Evolutionary conservation across 2,329 filamentous ascomycete genomes (phyloP).

Genomic region (Hypomyces rosellus): DNA sequence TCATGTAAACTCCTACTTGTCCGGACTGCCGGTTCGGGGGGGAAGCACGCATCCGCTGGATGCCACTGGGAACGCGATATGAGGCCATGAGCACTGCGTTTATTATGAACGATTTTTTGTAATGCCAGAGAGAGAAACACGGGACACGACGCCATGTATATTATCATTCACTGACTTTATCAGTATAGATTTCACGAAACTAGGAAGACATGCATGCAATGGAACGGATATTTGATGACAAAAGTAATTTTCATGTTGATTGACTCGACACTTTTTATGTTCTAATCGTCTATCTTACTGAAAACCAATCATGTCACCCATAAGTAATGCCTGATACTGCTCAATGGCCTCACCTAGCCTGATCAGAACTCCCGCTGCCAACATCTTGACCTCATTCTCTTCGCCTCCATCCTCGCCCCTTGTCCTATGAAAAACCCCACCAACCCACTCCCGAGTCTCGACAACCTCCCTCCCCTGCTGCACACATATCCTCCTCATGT

Average conservation of each 20-base stretch:
- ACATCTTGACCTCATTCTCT: slow-evolving; percentile 71
- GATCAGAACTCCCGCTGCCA: slow-evolving; percentile 72
- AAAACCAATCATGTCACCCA: slow-evolving; percentile 58
- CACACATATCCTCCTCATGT: slow-evolving; percentile 65
- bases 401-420: slow-evolving; percentile 51
- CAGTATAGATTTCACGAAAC: background rate
- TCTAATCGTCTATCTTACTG: background rate
- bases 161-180: background rate
- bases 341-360: slow-evolving; percentile 76
- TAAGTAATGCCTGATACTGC: slow-evolving; percentile 68
- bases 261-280: background rate
- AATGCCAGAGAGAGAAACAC: background rate
- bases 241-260: background rate
- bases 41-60: slow-evolving; percentile 20
- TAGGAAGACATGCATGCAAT: background rate
- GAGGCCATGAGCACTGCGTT: background rate
- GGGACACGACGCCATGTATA: background rate
- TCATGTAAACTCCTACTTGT: slow-evolving; percentile 39
- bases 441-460: slow-evolving; percentile 84
- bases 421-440: slow-evolving; percentile 61
- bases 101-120: background rate
- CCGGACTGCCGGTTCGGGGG: slow-evolving; percentile 31
- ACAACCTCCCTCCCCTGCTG: slow-evolving; percentile 70
- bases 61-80: slow-evolving; percentile 7
- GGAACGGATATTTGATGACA: too few relatives aligned